Evolutionary conservation across 192 early-diverging fungal species (phyloP), one percentile per base, ranked within the genome.

Genomic region (Coemansia sp.): DNA sequence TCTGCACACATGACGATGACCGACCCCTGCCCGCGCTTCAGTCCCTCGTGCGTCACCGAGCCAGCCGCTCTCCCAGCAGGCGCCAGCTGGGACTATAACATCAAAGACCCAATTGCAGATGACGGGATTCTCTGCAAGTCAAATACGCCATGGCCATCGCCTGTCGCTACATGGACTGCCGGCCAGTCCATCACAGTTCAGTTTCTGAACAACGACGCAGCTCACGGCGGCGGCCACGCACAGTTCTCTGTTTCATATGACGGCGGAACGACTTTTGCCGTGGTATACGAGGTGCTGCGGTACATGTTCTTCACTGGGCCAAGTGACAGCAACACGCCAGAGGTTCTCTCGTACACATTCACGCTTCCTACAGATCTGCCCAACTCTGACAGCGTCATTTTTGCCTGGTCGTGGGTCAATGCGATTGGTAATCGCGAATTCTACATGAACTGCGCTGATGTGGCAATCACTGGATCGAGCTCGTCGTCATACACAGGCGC

Each of bases 391-490:
- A 61, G 50, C 4, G 82, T 65, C 8, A 47, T 82, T 3, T 83
- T 87, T 27, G 82, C 81, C 6, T 89, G 88, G 87, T 66, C 84
- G 9, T 91, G 89, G 89, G 86, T 87, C 50, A 87, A 87, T 50
- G 87, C 88, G 27, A 67, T 84, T 20, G 87, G 85, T 4, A 86
- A 86, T 64, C 82, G 84, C 41, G 89, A 91, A 72, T 89, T 82
- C 61, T 91, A 91, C 68, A 87, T 85, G 84, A 84, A 86, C 59
- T 89, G 88, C 64, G 88, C 85, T 19, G 87, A 89, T 73, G 79
- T 91, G 29, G 80, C 82, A 47, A 84, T 90, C 64, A 55, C 64
- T 6, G 83, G 85, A n/a, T 63, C 70, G 1, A n/a, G 42, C 15
- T 44, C 64, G 1, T 48, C 31, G 4, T 59, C 67, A 25, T 72